Base-by-base conservation (phyloP, 768 basidiomycete species). In the Tricholoma sp. region DNA sequence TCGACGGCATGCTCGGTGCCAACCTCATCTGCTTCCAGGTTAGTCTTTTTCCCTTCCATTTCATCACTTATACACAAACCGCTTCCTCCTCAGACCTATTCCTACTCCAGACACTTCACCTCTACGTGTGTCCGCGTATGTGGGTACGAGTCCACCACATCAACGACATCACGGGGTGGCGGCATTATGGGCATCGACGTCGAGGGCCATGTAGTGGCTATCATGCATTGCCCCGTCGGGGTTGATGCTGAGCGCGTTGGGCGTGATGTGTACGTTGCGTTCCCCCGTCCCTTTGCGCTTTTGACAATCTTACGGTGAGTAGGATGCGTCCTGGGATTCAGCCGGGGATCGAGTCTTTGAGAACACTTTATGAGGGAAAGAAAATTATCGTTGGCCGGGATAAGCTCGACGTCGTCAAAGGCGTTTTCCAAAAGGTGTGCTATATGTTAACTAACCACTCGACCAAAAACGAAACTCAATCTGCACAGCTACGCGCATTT, bases 371-470 rank as follows among this genome's bases (percentile, higher is more conserved):
- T 70, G 87, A 92, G 62, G 92, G 91, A 60, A 98, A 98, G 82
- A 98, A 98, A 80, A 98, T 99, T 67, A 94, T 99, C 56, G 91
- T 98, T 11, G 96, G 94, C 16, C 81, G 96, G 7, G 96, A 99
- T 72, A 99, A 99, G 76, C 81, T 98, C 41, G 96, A 98, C 66
- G 91, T 94, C n/a, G 94, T 97, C 65, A 98, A 98, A 75, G 96
- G 96, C 45, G 91, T 99, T 21, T 74, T 98, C 61, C 95, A 98
- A 75, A 99, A 99, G 83, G 89, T 86, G 39, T 12, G 66, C 61
- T 21, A 4, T 5, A 2, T 21, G 19, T 18, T 7, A 56, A 24
- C 4, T 32, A 16, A 22, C 29, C 11, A n/a, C 27, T 31, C 6
- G 21, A 22, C 21, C 12, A 0, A 14, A 16, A 14, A 37, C 5